Conservation (phyloP, 805 yeast genomes). For the Candida schatavii region DNA sequence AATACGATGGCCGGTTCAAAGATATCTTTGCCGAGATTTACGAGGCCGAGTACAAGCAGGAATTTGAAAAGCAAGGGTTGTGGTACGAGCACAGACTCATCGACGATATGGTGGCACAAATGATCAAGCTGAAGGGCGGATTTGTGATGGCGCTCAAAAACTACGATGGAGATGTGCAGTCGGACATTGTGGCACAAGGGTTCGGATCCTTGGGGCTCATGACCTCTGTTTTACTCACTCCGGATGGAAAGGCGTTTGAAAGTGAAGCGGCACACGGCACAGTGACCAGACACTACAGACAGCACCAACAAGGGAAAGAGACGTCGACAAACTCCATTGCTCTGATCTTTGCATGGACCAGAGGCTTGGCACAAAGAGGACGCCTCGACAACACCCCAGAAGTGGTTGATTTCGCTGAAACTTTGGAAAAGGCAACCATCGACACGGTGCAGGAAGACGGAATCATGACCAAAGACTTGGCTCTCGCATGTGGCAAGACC, state of each 20-base stretch:
- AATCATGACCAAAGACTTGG: slow-evolving; percentile 81
- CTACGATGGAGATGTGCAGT: slow-evolving; percentile 84
- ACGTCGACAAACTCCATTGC: slow-evolving; percentile 86
- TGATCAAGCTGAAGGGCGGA: slow-evolving; percentile 83
- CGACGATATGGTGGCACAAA: slow-evolving; percentile 88
- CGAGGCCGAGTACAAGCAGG: slow-evolving; percentile 51
- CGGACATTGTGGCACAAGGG: slow-evolving; percentile 85
- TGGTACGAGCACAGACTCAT: slow-evolving; percentile 79
- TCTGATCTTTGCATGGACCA: slow-evolving; percentile 83
- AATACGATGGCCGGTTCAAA: slow-evolving; percentile 79
- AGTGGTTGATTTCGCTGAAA: slow-evolving; percentile 63
- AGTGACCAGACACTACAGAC: slow-evolving; percentile 83
- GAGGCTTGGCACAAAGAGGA: slow-evolving; percentile 82
- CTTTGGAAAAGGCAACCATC: slow-evolving; percentile 63
- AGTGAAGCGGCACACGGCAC: slow-evolving; percentile 88
- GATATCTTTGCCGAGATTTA: slow-evolving; percentile 72
- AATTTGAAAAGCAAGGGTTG: slow-evolving; percentile 60
- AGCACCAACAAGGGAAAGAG: slow-evolving; percentile 76
- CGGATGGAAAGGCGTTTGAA: slow-evolving; percentile 84
- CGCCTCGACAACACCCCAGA: slow-evolving; percentile 69
- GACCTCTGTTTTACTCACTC: slow-evolving; percentile 81
- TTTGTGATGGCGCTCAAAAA: slow-evolving; percentile 78
- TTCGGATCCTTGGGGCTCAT: slow-evolving; percentile 81
- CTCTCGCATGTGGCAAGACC: slow-evolving; percentile 64
- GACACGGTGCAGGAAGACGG: slow-evolving; percentile 74